Percentiles rank a stretch among this genome's conserved stretches.
These are phyloP conservation scores for Aethionema arabicum DNA, from an alignment of 345 rosid species.

Conservation along the genomic window DNA sequence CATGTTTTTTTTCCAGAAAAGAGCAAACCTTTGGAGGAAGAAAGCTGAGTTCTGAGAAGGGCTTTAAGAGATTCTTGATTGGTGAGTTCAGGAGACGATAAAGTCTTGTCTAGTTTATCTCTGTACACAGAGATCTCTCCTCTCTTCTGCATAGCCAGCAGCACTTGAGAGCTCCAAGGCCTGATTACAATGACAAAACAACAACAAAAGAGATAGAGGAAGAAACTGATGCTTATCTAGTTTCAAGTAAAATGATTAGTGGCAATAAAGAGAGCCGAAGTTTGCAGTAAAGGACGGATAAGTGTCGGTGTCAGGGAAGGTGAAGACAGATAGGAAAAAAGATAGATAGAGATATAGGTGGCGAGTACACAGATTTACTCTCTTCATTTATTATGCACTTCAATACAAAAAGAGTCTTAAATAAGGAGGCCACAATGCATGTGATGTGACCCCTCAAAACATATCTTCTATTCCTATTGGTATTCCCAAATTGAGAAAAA, in stretches of 20 bases:
- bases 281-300: slow-evolving; percentile 13
- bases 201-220: not conserved
- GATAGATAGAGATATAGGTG: slow-evolving; percentile 10
- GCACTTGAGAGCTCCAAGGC: slow-evolving; percentile 21
- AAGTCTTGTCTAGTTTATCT: slow-evolving; percentile 70
- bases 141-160: slow-evolving; percentile 51
- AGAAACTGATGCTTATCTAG: no score
- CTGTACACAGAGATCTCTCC: slow-evolving; percentile 60
- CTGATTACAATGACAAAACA: not conserved
- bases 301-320: slow-evolving; percentile 24
- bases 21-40: slow-evolving; percentile 51
- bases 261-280: not conserved
- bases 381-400: not conserved
- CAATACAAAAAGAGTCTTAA: no score
- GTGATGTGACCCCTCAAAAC: no score
- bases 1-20: not conserved
- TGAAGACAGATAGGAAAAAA: not conserved
- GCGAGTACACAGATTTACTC: slow-evolving; percentile 18
- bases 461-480: no score
- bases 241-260: not conserved
- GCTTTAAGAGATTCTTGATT: slow-evolving; percentile 50
- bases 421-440: no score
- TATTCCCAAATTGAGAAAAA: no score
- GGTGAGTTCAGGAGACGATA: slow-evolving; percentile 70
- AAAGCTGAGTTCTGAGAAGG: slow-evolving; percentile 61